These are phyloP conservation scores for Citrus mangshanensis DNA, from an alignment of 345 rosid species.

Conservation along the genomic window DNA sequence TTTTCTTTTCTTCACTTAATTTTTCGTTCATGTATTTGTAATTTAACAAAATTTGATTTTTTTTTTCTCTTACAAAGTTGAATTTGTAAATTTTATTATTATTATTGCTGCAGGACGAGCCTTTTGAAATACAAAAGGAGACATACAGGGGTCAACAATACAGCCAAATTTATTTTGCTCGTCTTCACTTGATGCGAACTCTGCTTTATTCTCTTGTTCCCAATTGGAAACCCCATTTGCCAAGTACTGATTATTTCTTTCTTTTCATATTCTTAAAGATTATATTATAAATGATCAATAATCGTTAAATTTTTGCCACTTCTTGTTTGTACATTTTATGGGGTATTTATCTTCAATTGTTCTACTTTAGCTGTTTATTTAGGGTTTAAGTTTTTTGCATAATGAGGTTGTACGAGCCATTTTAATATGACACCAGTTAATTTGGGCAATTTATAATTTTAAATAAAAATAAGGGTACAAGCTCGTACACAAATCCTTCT, in stretches of 20 bases:
- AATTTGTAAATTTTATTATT: neutral
- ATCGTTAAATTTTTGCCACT: neutral
- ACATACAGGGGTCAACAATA: conserved; percentile 83
- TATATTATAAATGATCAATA: neutral
- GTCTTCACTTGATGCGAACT: conserved; percentile 76
- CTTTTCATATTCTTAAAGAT: neutral
- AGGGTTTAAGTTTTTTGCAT: neutral
- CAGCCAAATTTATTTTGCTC: conserved; percentile 90
- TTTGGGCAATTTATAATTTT: neutral
- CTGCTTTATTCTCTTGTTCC: conserved; percentile 77
- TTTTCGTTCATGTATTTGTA: neutral
- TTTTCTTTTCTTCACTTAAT: neutral
- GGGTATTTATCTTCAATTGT: too few species aligned
- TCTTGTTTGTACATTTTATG: neutral
- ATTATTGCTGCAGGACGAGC: conserved; percentile 58
- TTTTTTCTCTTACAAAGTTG: neutral
- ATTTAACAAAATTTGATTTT: neutral
- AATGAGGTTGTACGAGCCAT: neutral
- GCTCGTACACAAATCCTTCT: too few species aligned
- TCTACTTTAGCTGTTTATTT: neutral
- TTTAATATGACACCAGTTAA: neutral
- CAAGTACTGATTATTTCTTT: conserved; percentile 36
- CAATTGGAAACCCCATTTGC: conserved; percentile 69
- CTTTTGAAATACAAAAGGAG: conserved; percentile 66
- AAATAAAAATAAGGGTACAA: too few species aligned